Conservation (phyloP, 441 rosid genomes). For the Flueggea neowawraea region DNA sequence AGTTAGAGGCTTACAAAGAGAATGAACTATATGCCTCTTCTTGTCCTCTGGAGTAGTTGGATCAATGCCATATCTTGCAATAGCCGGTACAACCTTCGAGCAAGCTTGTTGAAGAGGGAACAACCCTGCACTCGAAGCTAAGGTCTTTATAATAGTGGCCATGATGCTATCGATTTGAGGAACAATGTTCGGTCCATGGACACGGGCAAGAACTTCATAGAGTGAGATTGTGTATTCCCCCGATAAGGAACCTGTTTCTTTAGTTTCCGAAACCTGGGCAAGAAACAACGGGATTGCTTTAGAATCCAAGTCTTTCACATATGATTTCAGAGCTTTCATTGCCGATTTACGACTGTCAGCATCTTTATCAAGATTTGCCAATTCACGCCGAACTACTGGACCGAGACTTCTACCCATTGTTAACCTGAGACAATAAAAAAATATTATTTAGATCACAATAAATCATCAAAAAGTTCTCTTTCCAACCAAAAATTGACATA, state of each 20-base stretch:
- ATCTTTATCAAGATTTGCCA: conserved; percentile 92
- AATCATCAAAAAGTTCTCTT: background rate
- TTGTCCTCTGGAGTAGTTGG: conserved; percentile 76
- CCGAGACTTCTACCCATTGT: conserved; percentile 75
- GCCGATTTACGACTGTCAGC: conserved; percentile 89
- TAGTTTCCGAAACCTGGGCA: conserved; percentile 94
- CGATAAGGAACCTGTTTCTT: conserved; percentile 76
- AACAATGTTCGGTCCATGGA: conserved; percentile 88
- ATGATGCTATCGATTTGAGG: conserved; percentile 85
- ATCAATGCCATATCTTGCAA: conserved; percentile 93
- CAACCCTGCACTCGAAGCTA: conserved; percentile 89
- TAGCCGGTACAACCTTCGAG: conserved; percentile 93
- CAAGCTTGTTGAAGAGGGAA: conserved; percentile 95
- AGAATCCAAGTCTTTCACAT: conserved; percentile 85
- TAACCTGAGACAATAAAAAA: conserved; percentile 31
- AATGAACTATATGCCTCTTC: conserved; percentile 66
- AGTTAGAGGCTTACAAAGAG: conserved; percentile 83
- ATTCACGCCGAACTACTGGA: conserved; percentile 64
- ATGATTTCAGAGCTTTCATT: conserved; percentile 86
- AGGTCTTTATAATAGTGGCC: conserved; percentile 70
- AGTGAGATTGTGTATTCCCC: conserved; percentile 97
- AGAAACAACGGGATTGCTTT: conserved; percentile 86
- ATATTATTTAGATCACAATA: background rate
- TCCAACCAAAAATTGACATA: too few relatives aligned
- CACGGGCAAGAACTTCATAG: conserved; percentile 94